phyloP scores from a whole-genome alignment of 2,329 filamentous ascomycete genomes.

The Alternaria longipes region DNA sequence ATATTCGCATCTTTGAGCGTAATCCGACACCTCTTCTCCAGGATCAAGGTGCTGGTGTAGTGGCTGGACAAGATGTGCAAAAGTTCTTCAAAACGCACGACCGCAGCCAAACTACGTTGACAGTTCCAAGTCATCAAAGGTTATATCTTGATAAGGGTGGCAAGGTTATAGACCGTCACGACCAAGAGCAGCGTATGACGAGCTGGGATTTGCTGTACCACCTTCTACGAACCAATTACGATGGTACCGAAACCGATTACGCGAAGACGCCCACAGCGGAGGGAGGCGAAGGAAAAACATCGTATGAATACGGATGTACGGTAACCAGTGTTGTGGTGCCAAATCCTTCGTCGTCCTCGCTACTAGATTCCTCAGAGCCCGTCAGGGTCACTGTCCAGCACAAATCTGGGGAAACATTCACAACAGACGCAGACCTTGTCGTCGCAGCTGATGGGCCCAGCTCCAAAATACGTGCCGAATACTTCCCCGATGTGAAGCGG shows the following conservation, averaged over 20 bases:
- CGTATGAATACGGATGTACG: constrained; percentile 32
- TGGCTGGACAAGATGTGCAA: constrained; percentile 33
- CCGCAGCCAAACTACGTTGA: constrained; percentile 26
- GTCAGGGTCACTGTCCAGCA: constrained; percentile 21
- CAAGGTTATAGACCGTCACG: constrained; percentile 28
- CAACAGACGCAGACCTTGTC: constrained; percentile 26
- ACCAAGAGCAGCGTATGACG: constrained; percentile 36
- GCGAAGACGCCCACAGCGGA: constrained; percentile 21
- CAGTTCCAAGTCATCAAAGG: constrained; percentile 30
- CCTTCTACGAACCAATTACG: constrained; percentile 37
- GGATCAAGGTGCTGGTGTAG: constrained; percentile 40
- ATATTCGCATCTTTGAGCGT: constrained; percentile 37
- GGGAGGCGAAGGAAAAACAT: constrained; percentile 20
- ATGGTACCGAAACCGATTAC: constrained; percentile 34
- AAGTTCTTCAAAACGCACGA: constrained; percentile 35
- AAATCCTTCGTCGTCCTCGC: background rate
- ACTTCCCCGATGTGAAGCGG: constrained; percentile 27
- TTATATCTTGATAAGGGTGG: constrained; percentile 34
- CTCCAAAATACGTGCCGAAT: constrained; percentile 30
- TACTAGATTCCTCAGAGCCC: constrained; percentile 8
- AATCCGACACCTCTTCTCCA: constrained; percentile 38
- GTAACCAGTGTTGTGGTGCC: constrained; percentile 22
- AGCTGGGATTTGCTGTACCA: constrained; percentile 44
- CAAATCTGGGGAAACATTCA: constrained; percentile 14
- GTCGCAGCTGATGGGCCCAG: constrained; percentile 39